phyloP scores from a whole-genome alignment of 2,329 filamentous ascomycete species.

The Scedosporium minutisporum region DNA sequence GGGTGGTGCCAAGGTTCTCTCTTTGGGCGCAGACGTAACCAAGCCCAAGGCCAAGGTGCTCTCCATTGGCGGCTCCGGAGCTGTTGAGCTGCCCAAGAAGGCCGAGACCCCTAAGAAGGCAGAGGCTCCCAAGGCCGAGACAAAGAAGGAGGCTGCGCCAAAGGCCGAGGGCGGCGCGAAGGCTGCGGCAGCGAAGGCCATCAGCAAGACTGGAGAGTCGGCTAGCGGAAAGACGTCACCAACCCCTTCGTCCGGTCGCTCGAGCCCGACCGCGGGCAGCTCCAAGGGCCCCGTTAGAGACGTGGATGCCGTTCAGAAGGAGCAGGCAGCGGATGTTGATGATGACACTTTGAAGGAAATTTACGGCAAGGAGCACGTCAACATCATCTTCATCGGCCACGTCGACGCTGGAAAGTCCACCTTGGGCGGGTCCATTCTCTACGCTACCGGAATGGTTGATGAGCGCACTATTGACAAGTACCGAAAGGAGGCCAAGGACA shows the following conservation, averaged over 20 bases:
- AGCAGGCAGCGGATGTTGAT: constrained; percentile 66
- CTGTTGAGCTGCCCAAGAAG: constrained; percentile 28
- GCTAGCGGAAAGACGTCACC: constrained; percentile 41
- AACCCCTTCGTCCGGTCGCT: constrained; percentile 72
- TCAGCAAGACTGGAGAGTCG: constrained; percentile 77
- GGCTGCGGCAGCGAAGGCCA: constrained; percentile 76
- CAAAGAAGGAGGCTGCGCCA: constrained; percentile 36
- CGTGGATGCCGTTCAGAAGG: constrained; percentile 74
- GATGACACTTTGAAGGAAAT: constrained; percentile 78
- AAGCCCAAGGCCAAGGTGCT: constrained; percentile 42
- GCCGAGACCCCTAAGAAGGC: constrained; percentile 16
- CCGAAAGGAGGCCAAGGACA: constrained; percentile 90
- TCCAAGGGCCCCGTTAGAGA: constrained; percentile 51
- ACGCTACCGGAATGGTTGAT: constrained; percentile 97
- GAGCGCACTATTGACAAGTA: constrained; percentile 98
- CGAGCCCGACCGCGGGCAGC: constrained; percentile 58
- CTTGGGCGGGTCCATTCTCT: constrained; percentile 85
- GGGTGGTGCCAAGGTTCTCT: constrained; percentile 59
- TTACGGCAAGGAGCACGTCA: constrained; percentile 86
- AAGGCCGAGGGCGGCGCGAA: constrained; percentile 67
- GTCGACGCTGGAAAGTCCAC: constrained; percentile 98
- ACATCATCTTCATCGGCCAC: constrained; percentile 96
- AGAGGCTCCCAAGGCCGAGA: constrained; percentile 30
- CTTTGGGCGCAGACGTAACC: constrained; percentile 54
- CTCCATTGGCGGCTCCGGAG: constrained; percentile 27